phyloP scores from a whole-genome alignment of 2,329 filamentous ascomycete genomes.

The Phaeosphaeriaceae sp. region DNA sequence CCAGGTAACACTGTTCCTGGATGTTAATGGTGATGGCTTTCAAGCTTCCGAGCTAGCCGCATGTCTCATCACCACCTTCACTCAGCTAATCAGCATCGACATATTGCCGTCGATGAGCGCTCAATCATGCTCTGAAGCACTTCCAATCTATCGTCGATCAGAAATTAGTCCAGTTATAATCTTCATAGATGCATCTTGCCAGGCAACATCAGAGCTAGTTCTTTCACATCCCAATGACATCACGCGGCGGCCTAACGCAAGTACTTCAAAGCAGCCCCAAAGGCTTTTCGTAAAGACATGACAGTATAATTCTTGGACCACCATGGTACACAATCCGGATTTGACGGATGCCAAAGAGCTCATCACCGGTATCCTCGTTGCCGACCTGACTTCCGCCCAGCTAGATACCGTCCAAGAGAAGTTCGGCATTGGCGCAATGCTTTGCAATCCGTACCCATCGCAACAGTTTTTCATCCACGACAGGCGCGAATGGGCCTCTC shows the following conservation, averaged over 20 bases:
- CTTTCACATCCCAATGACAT: neutral
- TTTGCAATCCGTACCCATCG: neutral
- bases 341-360: conserved; percentile 1
- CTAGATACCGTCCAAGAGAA: conserved; percentile 12
- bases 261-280: neutral
- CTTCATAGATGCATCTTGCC: neutral
- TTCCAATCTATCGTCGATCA: neutral
- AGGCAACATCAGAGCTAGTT: neutral
- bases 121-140: neutral
- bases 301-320: neutral
- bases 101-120: neutral
- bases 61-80: neutral
- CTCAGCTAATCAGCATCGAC: neutral
- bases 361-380: conserved; percentile 4
- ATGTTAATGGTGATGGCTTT: neutral
- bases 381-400: conserved; percentile 10
- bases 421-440: conserved; percentile 12
- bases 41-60: neutral
- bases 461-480: conserved; percentile 15
- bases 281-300: neutral
- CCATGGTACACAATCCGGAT: conserved; percentile 9
- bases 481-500: conserved; percentile 5
- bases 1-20: neutral
- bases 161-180: neutral
- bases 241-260: neutral